phyloP scores from a whole-genome alignment of 1,284 basidiomycete genomes.

The Irpex rosettiformis region DNA sequence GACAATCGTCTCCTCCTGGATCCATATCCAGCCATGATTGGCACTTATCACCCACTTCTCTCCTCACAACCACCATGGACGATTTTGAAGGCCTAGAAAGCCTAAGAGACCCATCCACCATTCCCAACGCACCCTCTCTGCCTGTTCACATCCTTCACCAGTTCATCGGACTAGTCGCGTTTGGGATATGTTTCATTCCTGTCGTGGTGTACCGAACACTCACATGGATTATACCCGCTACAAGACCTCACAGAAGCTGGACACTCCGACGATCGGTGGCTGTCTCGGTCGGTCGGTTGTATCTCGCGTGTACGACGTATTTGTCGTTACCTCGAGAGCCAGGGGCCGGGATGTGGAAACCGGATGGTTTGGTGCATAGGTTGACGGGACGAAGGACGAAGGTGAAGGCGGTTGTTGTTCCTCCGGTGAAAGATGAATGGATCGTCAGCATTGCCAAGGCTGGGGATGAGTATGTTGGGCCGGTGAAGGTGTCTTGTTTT shows the following conservation, averaged over 20 bases:
- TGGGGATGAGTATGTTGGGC: not conserved
- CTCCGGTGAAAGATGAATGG: conserved; percentile 8
- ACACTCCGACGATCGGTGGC: conserved; percentile 8
- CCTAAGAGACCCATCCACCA: not conserved
- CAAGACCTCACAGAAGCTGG: conserved; percentile 11
- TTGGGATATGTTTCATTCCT: conserved; percentile 4
- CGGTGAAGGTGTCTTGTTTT: conserved; percentile 8
- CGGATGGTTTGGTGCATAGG: not conserved
- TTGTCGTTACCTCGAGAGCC: conserved; percentile 7
- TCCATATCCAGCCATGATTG: too few species aligned
- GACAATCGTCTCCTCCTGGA: too few species aligned
- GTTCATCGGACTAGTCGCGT: not conserved
- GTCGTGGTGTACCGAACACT: conserved; percentile 2
- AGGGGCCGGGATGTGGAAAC: conserved; percentile 6
- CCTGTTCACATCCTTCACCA: conserved; percentile 6
- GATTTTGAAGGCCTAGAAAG: not conserved
- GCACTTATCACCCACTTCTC: too few species aligned
- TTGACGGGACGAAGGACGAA: conserved; percentile 4
- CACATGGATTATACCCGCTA: not conserved
- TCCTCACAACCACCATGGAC: not conserved
- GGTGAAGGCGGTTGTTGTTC: conserved; percentile 9
- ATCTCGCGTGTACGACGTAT: conserved; percentile 11
- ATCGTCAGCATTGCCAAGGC: conserved; percentile 7
- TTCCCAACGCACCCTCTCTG: conserved; percentile 10
- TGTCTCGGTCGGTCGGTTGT: conserved; percentile 10